Conservation (phyloP, 83 land plant species). For the Picea engelmannii region DNA sequence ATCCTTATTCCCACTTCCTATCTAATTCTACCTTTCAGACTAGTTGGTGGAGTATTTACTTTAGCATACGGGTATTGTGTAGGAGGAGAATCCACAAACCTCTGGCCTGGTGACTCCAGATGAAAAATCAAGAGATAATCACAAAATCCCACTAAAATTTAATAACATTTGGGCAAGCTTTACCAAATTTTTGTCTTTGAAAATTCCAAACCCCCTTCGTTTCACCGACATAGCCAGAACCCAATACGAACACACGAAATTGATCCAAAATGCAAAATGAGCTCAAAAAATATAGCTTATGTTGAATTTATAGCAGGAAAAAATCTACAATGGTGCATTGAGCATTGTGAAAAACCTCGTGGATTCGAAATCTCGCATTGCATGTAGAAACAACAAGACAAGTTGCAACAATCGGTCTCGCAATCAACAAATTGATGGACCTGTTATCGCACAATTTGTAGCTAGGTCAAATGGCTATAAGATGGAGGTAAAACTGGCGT, state of each 20-base stretch:
- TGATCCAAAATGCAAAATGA: not conserved
- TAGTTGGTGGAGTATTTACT: too few relatives aligned
- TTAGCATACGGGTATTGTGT: too few relatives aligned
- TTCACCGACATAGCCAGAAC: not conserved
- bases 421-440: not conserved
- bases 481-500: too few relatives aligned
- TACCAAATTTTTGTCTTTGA: not conserved
- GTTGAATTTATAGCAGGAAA: not conserved
- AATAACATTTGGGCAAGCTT: not conserved
- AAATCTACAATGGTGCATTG: not conserved
- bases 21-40: too few relatives aligned
- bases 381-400: not conserved
- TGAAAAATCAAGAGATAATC: not conserved
- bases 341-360: not conserved
- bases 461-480: too few relatives aligned
- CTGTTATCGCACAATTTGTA: too few relatives aligned
- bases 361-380: not conserved
- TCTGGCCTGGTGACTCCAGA: not conserved
- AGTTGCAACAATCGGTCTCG: not conserved
- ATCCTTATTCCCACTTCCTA: too few relatives aligned
- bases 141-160: not conserved
- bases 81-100: not conserved
- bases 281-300: not conserved
- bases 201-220: not conserved
- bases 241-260: not conserved